Conservation (phyloP, 305 asterid genomes). For the Plantago rigida region DNA sequence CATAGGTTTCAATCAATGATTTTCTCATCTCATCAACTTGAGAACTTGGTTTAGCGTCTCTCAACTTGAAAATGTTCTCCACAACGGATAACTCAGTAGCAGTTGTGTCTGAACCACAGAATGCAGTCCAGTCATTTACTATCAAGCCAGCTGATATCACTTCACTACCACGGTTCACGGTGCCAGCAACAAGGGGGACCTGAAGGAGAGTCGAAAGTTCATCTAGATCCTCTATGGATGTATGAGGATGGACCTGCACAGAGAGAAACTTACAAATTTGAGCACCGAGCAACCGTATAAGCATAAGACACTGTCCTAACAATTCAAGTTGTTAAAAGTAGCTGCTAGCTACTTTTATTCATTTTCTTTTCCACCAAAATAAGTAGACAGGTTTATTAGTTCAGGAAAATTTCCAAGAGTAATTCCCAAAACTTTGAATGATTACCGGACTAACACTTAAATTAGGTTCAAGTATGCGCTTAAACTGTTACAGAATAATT, state of each 20-base stretch:
- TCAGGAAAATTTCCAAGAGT: background rate
- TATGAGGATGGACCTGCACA: constrained; percentile 77
- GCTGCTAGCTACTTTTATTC: background rate
- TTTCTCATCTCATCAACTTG: constrained; percentile 81
- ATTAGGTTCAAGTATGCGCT: too few species aligned
- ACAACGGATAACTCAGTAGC: constrained; percentile 80
- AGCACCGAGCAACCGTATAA: background rate
- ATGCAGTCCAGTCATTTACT: constrained; percentile 86
- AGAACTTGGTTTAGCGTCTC: constrained; percentile 74
- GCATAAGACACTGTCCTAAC: background rate
- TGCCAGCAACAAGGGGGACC: constrained; percentile 83
- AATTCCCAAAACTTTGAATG: background rate
- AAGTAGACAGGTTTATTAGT: background rate
- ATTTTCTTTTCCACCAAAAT: too few species aligned
- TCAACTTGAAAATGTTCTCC: constrained; percentile 74
- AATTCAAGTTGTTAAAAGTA: background rate
- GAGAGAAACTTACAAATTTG: background rate
- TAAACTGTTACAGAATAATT: too few species aligned
- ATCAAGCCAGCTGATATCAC: constrained; percentile 71
- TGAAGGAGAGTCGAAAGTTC: constrained; percentile 86
- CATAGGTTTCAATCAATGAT: constrained; percentile 70
- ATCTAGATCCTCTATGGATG: constrained; percentile 77
- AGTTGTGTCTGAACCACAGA: constrained; percentile 88
- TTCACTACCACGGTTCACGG: constrained; percentile 87
- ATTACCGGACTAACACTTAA: too few species aligned